Evolutionary conservation across 257 asterid genomes (phyloP).

Genomic region (Solanum chaucha): DNA sequence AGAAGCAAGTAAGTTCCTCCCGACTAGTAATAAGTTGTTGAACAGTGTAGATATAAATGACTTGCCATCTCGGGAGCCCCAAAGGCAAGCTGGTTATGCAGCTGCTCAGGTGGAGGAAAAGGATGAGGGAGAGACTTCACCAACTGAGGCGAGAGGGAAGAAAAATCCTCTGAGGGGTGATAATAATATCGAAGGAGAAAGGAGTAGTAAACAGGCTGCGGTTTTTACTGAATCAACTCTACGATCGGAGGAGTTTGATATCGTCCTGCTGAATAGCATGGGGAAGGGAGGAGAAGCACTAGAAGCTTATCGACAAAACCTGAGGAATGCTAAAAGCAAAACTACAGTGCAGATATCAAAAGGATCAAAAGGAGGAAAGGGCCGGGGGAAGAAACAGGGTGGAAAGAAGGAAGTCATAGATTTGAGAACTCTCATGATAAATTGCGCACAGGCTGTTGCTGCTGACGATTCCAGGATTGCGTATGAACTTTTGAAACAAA

Average conservation of each 20-base stretch:
- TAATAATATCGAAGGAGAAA: constrained; percentile 32
- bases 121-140: constrained; percentile 12
- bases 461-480: constrained; percentile 36
- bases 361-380: constrained; percentile 20
- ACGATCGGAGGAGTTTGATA: constrained; percentile 25
- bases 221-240: constrained; percentile 10
- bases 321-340: constrained; percentile 21
- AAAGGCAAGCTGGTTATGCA: not conserved
- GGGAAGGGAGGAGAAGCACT: constrained; percentile 31
- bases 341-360: constrained; percentile 5
- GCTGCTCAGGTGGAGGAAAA: constrained; percentile 1
- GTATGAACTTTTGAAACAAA: constrained; percentile 31
- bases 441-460: constrained; percentile 55
- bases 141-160: constrained; percentile 26
- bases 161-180: constrained; percentile 22
- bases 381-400: constrained; percentile 30
- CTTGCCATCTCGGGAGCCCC: not conserved
- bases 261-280: constrained; percentile 27
- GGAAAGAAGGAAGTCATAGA: constrained; percentile 47
- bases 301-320: constrained; percentile 21
- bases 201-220: constrained; percentile 37
- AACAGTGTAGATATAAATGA: not conserved
- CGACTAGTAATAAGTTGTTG: constrained; percentile 18
- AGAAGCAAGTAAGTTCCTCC: constrained; percentile 49
- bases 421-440: constrained; percentile 43